Evolutionary conservation across 768 basidiomycete genomes (phyloP).

Genomic region (Lactifluus subvellereus): DNA sequence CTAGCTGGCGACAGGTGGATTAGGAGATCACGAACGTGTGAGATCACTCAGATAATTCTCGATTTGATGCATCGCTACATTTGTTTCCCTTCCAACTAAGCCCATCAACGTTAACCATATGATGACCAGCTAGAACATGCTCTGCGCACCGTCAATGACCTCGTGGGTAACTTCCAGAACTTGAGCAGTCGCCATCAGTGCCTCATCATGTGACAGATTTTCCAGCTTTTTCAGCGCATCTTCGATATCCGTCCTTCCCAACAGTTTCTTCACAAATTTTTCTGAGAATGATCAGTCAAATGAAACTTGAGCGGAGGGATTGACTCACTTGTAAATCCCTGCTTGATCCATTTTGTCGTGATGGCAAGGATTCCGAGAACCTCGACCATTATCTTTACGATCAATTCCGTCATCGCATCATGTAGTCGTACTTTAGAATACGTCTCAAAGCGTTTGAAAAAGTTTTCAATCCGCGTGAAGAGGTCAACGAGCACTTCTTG

Average conservation of each 20-base stretch:
- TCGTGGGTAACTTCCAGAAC: background rate
- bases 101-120: background rate
- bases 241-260: too few relatives aligned
- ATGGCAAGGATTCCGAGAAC: conserved; percentile 4
- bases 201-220: background rate
- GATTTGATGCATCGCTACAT: background rate
- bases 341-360: background rate
- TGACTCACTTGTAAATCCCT: background rate
- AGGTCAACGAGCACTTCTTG: background rate
- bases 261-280: too few relatives aligned
- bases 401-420: background rate
- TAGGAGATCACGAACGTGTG: background rate
- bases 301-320: background rate
- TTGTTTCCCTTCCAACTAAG: background rate
- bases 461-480: conserved; percentile 3
- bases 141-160: background rate
- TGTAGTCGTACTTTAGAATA: background rate
- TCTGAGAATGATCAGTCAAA: background rate
- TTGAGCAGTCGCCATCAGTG: background rate
- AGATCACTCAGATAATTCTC: background rate
- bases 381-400: conserved; percentile 1
- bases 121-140: background rate
- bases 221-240: background rate
- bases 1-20: background rate
- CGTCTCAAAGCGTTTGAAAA: background rate